phyloP scores from a whole-genome alignment of 148 eudicot genomes.

The Pouteria glomerata region DNA sequence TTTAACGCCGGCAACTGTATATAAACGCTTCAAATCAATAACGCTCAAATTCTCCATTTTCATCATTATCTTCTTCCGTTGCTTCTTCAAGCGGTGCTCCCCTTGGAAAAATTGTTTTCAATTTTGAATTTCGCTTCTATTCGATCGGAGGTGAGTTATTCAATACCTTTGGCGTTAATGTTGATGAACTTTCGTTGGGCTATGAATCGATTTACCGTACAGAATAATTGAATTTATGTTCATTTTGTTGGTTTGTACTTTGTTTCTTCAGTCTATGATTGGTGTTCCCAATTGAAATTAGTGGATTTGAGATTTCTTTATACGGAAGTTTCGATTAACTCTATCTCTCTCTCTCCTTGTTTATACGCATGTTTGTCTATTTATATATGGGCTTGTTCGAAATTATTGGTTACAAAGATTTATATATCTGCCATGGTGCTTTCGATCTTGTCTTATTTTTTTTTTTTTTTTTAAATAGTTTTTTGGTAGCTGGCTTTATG shows the following conservation, averaged over 20 bases:
- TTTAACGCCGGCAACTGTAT: conserved; percentile 5
- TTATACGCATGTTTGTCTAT: background rate
- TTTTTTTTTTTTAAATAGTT: background rate
- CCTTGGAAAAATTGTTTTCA: too few species aligned
- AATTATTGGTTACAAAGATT: background rate
- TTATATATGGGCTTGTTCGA: background rate
- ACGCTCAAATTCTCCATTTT: too few species aligned
- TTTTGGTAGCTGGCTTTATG: background rate
- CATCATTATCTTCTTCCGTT: conserved; percentile 6
- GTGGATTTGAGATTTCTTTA: conserved; percentile 23
- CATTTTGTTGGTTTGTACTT: background rate
- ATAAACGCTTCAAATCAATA: background rate
- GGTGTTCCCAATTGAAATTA: background rate
- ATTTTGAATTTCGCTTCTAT: background rate
- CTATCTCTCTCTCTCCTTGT: background rate
- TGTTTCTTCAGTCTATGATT: background rate
- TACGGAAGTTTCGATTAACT: conserved; percentile 13
- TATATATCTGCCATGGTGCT: background rate
- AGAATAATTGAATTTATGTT: background rate
- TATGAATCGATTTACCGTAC: background rate
- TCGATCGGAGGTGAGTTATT: conserved; percentile 14
- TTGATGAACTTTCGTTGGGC: background rate
- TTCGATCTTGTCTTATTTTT: background rate
- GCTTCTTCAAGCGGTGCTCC: background rate
- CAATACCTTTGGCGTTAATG: background rate